phyloP scores from a whole-genome alignment of 208 protist genomes.

The Wallacemonas sp. region DNA sequence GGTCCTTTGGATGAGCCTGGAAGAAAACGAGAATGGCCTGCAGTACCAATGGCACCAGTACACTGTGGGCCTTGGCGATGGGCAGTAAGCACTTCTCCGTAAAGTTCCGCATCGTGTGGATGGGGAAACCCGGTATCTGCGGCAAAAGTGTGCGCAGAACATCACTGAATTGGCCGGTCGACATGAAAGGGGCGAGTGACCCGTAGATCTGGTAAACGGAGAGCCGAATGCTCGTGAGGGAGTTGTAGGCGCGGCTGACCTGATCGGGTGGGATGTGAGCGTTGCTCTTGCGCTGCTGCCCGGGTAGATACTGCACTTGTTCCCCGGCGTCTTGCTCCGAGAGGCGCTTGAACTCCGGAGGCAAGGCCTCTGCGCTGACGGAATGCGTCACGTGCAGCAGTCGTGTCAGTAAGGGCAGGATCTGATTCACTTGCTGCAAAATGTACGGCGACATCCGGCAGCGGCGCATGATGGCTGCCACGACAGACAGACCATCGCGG shows the following conservation, averaged over 20 bases:
- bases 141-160: slow-evolving; percentile 34
- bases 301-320: slow-evolving; percentile 46
- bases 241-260: slow-evolving; percentile 23
- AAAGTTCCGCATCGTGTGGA: slow-evolving; percentile 43
- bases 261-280: slow-evolving; percentile 4
- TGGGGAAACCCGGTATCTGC: slow-evolving; percentile 17
- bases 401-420: slow-evolving; percentile 33
- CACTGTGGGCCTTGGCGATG: slow-evolving; percentile 32
- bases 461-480: slow-evolving; percentile 66
- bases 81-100: slow-evolving; percentile 56
- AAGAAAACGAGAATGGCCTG: slow-evolving; percentile 39
- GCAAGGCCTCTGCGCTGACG: slow-evolving; percentile 43
- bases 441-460: slow-evolving; percentile 57
- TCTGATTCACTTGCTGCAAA: slow-evolving; percentile 27
- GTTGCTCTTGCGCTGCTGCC: slow-evolving; percentile 30
- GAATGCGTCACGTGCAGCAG: slow-evolving; percentile 53
- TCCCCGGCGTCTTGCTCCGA: slow-evolving; percentile 34
- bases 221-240: slow-evolving; percentile 51
- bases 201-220: slow-evolving; percentile 72
- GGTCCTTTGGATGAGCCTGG: neutral
- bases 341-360: slow-evolving; percentile 31
- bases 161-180: slow-evolving; percentile 30
- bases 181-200: slow-evolving; percentile 42
- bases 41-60: slow-evolving; percentile 40
- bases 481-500: slow-evolving; percentile 35